These are phyloP conservation scores for Trichosporon sp. DNA, from an alignment of 1,284 basidiomycete genomes.

Conservation along the genomic window DNA sequence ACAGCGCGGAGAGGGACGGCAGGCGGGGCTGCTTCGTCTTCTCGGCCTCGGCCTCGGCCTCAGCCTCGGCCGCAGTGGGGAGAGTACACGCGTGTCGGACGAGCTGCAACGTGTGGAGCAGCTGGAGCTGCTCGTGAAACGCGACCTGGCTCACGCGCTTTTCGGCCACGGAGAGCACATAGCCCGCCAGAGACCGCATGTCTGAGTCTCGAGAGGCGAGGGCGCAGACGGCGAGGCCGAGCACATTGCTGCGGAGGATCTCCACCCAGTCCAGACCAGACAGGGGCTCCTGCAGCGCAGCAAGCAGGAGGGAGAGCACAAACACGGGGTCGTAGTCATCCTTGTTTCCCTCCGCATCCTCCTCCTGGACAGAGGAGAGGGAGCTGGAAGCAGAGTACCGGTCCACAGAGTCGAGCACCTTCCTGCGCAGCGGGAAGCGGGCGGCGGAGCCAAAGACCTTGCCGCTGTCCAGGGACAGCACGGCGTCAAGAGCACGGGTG, in stretches of 20 bases:
- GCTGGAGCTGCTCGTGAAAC: conserved; percentile 79
- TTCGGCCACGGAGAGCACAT: conserved; percentile 41
- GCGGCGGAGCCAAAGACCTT: conserved; percentile 73
- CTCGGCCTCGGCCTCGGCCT: conserved; percentile 23
- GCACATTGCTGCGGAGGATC: conserved; percentile 76
- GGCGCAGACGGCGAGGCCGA: conserved; percentile 72
- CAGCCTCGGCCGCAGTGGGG: neutral
- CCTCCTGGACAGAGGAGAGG: conserved; percentile 33
- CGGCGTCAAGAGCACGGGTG: conserved; percentile 63
- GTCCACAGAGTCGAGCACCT: neutral
- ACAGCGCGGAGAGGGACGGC: conserved; percentile 75
- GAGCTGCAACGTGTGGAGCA: conserved; percentile 72
- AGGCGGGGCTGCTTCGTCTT: conserved; percentile 49
- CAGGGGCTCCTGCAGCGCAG: conserved; percentile 65
- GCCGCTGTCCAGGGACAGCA: conserved; percentile 70
- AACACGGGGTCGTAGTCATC: conserved; percentile 80
- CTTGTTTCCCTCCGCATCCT: conserved; percentile 44
- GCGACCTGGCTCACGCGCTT: conserved; percentile 44
- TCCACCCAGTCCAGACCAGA: conserved; percentile 79
- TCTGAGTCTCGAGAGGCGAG: conserved; percentile 69
- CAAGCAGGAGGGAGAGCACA: conserved; percentile 68
- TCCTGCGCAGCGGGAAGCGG: conserved; percentile 63
- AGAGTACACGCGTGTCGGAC: conserved; percentile 66
- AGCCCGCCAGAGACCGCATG: conserved; percentile 62
- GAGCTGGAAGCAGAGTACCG: neutral